phyloP scores from a whole-genome alignment of 2,329 filamentous ascomycete species.

The Hymenotorrendiella dingleyae region DNA sequence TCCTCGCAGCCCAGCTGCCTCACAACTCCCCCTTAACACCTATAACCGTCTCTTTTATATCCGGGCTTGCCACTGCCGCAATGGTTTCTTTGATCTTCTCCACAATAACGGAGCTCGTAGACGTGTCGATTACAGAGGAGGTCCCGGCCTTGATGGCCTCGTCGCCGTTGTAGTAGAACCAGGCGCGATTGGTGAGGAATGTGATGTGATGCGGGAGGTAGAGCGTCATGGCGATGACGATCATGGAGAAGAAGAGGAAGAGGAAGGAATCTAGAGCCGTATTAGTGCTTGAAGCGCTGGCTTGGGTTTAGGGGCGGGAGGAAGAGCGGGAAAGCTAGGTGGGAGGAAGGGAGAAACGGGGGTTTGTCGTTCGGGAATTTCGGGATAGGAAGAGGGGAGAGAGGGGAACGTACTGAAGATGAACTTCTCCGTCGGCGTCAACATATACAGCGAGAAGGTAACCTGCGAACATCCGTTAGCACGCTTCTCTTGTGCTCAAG shows the following conservation, averaged over 20 bases:
- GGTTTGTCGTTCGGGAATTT: background rate
- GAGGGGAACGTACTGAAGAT: conserved; percentile 71
- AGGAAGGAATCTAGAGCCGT: conserved; percentile 68
- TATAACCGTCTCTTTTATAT: too few relatives aligned
- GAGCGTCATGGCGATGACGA: conserved; percentile 78
- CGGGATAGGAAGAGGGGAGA: background rate
- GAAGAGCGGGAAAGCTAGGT: background rate
- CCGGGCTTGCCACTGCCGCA: conserved; percentile 9
- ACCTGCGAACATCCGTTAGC: conserved; percentile 84
- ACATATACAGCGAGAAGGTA: conserved; percentile 94
- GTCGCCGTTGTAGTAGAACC: conserved; percentile 93
- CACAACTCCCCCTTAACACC: conserved; percentile 26
- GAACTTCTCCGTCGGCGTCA: conserved; percentile 92
- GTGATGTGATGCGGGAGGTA: conserved; percentile 91
- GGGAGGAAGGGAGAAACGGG: background rate
- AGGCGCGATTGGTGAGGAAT: conserved; percentile 75
- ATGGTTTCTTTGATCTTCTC: conserved; percentile 24
- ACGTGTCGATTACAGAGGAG: conserved; percentile 16
- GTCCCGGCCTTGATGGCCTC: conserved; percentile 37
- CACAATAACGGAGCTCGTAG: conserved; percentile 15
- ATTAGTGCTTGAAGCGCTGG: background rate
- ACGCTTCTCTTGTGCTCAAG: background rate
- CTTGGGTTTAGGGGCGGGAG: background rate
- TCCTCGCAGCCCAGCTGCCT: too few relatives aligned
- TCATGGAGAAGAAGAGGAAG: conserved; percentile 82